phyloP scores from a whole-genome alignment of 306 rosid genomes.

The Inga laurina region DNA sequence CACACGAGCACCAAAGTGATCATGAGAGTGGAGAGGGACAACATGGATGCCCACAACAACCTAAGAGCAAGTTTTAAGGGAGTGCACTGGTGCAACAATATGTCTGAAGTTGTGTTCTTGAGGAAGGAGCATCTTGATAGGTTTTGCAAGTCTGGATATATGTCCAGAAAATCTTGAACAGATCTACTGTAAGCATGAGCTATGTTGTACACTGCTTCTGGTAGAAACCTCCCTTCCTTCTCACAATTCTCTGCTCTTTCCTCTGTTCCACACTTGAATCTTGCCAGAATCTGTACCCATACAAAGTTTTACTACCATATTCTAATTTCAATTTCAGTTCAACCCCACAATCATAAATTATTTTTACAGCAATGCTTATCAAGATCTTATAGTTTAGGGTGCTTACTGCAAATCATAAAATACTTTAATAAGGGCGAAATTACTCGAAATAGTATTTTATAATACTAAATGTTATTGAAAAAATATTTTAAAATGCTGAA shows the following conservation, averaged over 20 bases:
- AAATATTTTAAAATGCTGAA: too few relatives aligned
- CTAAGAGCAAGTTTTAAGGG: constrained; percentile 43
- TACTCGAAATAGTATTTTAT: too few relatives aligned
- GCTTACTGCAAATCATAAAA: too few relatives aligned
- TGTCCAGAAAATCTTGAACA: constrained; percentile 55
- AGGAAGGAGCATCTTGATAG: constrained; percentile 57
- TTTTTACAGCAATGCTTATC: too few relatives aligned
- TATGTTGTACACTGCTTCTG: constrained; percentile 48
- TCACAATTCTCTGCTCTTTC: constrained; percentile 36
- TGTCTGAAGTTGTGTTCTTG: constrained; percentile 46
- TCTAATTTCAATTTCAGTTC: too few relatives aligned
- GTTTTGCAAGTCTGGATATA: constrained; percentile 62
- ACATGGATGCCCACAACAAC: constrained; percentile 55
- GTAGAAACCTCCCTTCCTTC: constrained; percentile 49
- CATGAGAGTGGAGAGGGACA: constrained; percentile 65
- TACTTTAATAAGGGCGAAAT: too few relatives aligned
- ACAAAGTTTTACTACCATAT: neutral
- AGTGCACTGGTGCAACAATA: constrained; percentile 63
- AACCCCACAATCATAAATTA: too few relatives aligned
- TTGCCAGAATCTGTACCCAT: constrained; percentile 47
- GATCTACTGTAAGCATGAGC: constrained; percentile 65
- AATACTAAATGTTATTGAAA: too few relatives aligned
- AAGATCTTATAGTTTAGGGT: too few relatives aligned
- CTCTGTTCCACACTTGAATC: constrained; percentile 42
- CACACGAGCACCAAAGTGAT: constrained; percentile 45